A percentile compares a stretch with the other conserved stretches of the same genome.
Evolutionary conservation across 768 basidiomycete genomes (phyloP).

Genomic region (Lactarius deliciosus): DNA sequence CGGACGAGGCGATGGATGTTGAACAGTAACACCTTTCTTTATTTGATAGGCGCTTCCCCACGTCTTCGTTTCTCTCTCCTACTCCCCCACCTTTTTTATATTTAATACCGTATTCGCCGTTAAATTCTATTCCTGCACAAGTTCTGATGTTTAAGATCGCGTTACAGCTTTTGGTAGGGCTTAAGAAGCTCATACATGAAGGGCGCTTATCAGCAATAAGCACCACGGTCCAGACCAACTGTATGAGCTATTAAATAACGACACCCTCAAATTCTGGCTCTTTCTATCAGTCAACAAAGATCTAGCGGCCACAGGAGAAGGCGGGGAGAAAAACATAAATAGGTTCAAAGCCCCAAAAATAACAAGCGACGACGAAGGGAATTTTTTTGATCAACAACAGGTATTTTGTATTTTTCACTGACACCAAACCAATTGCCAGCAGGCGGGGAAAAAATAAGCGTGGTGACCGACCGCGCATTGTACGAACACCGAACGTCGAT

Average conservation of each 20-base stretch:
- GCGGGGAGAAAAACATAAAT: background rate
- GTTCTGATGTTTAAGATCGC: background rate
- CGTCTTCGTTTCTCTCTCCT: no score
- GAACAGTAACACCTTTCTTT: constrained; percentile 4
- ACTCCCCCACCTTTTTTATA: background rate
- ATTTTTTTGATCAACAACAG: background rate
- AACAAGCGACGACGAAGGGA: constrained; percentile 13
- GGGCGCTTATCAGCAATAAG: background rate
- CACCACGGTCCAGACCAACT: background rate
- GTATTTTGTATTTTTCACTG: background rate
- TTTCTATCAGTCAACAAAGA: background rate
- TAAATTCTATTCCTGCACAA: background rate
- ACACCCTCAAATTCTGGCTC: background rate
- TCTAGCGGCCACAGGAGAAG: background rate
- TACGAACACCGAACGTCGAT: background rate
- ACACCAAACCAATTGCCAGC: background rate
- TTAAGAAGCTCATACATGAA: background rate
- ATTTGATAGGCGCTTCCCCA: background rate
- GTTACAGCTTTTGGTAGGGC: background rate
- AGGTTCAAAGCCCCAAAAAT: constrained; percentile 1
- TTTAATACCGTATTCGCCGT: background rate
- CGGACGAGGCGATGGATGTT: constrained; percentile 25
- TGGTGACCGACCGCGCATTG: background rate
- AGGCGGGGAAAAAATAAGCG: background rate
- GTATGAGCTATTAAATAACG: background rate